phyloP scores from a whole-genome alignment of 176 grass and related monocot species.

The Oryza coarctata region DNA sequence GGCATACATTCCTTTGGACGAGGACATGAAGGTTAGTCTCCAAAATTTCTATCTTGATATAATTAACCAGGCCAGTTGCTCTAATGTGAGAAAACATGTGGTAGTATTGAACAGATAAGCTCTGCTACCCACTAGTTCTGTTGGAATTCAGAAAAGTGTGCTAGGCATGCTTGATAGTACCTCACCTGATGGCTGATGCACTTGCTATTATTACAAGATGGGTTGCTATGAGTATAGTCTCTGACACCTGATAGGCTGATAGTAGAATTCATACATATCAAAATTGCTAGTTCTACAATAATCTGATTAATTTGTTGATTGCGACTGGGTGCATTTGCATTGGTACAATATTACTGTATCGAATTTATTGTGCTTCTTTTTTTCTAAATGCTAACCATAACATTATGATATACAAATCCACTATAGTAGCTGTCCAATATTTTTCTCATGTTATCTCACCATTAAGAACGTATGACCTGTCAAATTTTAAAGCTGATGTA shows the following conservation, averaged over 20 bases:
- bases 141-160: not conserved
- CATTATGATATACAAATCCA: not conserved
- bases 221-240: not conserved
- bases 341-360: not conserved
- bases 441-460: not conserved
- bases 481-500: not conserved
- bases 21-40: conserved; percentile 98
- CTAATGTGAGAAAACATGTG: not conserved
- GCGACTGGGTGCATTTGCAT: not conserved
- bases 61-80: conserved; percentile 1
- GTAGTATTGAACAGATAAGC: not conserved
- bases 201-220: not conserved
- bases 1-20: conserved; percentile 99
- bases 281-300: not conserved
- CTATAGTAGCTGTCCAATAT: not conserved
- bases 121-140: not conserved
- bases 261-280: not conserved
- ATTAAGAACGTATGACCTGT: not conserved
- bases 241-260: not conserved
- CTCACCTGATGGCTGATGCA: not conserved
- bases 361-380: conserved; percentile 13
- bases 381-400: not conserved
- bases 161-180: not conserved
- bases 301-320: conserved; percentile 1
- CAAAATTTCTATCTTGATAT: not conserved